Percentiles rank a stretch among this genome's conserved stretches.
Conservation (phyloP, 306 rosid genomes). For the Leucaena leucocephala region DNA sequence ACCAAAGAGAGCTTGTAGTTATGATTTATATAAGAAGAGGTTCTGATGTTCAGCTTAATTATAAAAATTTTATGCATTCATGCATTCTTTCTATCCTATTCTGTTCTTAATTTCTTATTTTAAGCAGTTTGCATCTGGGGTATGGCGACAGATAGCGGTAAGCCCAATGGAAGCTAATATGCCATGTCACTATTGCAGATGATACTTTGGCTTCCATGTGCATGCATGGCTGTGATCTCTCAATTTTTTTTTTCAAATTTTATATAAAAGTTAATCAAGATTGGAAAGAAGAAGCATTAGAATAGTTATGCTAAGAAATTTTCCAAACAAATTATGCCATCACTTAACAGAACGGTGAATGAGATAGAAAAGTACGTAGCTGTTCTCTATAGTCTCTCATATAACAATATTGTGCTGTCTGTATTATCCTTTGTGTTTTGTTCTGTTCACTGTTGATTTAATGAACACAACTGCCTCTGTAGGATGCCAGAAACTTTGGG, state of each 20-base stretch:
- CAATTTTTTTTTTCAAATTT: background rate
- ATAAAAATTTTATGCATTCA: background rate
- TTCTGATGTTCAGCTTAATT: background rate
- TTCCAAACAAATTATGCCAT: background rate
- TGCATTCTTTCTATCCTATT: background rate
- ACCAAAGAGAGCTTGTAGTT: background rate
- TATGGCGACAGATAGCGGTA: background rate
- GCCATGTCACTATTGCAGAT: background rate
- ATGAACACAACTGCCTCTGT: conserved; percentile 29
- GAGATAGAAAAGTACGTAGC: background rate
- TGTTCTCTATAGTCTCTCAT: background rate
- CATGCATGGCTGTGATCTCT: background rate
- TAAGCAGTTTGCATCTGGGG: background rate
- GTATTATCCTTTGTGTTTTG: conserved; percentile 23
- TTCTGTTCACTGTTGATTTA: conserved; percentile 13
- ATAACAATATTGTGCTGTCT: conserved; percentile 10
- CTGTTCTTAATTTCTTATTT: background rate
- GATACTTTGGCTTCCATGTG: background rate
- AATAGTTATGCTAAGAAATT: background rate
- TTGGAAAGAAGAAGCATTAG: background rate
- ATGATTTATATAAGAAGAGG: background rate
- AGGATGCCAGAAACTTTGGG: conserved; percentile 93
- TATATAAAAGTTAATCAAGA: background rate
- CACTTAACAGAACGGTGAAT: background rate
- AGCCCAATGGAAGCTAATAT: background rate